phyloP scores from a whole-genome alignment of 2,329 filamentous ascomycete genomes.

The Lachnellula subtilissima region DNA sequence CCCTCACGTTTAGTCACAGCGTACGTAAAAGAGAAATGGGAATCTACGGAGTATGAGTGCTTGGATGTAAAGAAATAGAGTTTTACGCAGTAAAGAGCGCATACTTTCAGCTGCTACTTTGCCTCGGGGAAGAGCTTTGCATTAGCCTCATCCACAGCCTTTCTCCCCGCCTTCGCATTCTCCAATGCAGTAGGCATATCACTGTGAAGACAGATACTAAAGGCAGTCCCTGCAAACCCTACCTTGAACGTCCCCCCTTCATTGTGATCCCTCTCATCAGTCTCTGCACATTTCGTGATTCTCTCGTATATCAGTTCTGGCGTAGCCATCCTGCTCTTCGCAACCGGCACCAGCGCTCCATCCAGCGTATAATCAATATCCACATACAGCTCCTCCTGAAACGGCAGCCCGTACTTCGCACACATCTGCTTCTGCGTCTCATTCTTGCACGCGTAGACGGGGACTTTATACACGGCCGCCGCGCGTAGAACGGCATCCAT shows the following conservation, averaged over 20 bases:
- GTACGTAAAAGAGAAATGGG: neutral
- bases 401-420: constrained; percentile 16
- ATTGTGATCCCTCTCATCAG: constrained; percentile 13
- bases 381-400: constrained; percentile 20
- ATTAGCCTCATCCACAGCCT: constrained; percentile 15
- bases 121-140: constrained; percentile 4
- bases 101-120: neutral
- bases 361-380: constrained; percentile 23
- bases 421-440: constrained; percentile 19
- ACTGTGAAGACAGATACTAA: constrained; percentile 14
- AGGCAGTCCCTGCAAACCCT: constrained; percentile 9
- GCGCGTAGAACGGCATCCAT: constrained; percentile 9
- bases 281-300: constrained; percentile 3
- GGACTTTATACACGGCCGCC: constrained; percentile 17
- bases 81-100: neutral
- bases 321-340: constrained; percentile 9
- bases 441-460: constrained; percentile 28
- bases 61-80: neutral
- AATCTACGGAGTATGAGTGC: neutral
- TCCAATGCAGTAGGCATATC: constrained; percentile 16
- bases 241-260: constrained; percentile 7
- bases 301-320: constrained; percentile 7
- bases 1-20: neutral
- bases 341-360: constrained; percentile 9
- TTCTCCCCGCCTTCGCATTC: constrained; percentile 11